These are phyloP conservation scores for Stachybotrys chlorohalonatus DNA, from an alignment of 2,329 filamentous ascomycete species.

Conservation along the genomic window DNA sequence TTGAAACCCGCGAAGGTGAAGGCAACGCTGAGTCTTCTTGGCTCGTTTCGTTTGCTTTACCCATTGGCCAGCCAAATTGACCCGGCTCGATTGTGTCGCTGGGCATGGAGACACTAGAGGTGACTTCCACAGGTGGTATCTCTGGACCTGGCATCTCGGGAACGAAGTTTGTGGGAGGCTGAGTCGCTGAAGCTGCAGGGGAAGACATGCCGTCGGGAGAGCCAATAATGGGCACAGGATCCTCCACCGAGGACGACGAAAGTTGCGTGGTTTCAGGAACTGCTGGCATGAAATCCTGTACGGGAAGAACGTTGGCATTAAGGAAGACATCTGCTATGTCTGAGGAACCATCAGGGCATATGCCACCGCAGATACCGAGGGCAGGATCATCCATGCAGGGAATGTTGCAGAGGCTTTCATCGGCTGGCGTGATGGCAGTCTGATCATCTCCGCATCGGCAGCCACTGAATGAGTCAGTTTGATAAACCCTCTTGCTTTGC, in stretches of 20 bases:
- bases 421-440: slow-evolving; percentile 14
- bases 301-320: slow-evolving; percentile 5
- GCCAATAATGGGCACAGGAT: neutral
- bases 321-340: slow-evolving; percentile 23
- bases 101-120: neutral
- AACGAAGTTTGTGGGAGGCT: neutral
- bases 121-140: neutral
- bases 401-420: slow-evolving; percentile 21
- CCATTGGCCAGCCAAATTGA: neutral
- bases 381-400: slow-evolving; percentile 17
- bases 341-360: slow-evolving; percentile 15
- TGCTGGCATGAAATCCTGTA: slow-evolving; percentile 2
- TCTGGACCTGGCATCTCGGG: neutral
- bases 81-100: neutral
- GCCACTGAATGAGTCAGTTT: slow-evolving; percentile 13
- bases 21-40: neutral
- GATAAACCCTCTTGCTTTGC: rapidly evolving
- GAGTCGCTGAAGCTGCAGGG: neutral
- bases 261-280: neutral
- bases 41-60: neutral
- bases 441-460: slow-evolving; percentile 26
- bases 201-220: neutral
- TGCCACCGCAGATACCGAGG: slow-evolving; percentile 23
- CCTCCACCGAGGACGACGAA: neutral
- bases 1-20: neutral